Evolutionary conservation across 495 filamentous ascomycete species (phyloP).

Genomic region (Talaromyces thailandensis): DNA sequence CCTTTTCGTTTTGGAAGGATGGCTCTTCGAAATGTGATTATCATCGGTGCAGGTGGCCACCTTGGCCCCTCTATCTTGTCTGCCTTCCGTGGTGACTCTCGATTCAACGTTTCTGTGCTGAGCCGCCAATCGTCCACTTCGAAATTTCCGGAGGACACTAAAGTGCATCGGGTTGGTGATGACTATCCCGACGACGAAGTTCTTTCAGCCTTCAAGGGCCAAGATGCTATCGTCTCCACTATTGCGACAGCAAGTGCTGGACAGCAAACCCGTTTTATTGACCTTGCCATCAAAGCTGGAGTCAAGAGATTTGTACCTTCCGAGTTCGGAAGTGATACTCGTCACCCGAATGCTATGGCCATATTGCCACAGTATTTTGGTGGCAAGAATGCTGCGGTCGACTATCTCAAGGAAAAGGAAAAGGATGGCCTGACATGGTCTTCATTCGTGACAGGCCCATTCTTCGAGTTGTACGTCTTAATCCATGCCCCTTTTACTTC

Average conservation of each 20-base stretch:
- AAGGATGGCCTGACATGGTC: not conserved
- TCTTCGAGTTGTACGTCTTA: not conserved
- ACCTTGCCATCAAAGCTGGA: slow-evolving; percentile 40
- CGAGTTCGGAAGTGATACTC: slow-evolving; percentile 31
- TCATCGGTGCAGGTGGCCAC: not conserved
- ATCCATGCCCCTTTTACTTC: not conserved
- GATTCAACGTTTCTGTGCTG: not conserved
- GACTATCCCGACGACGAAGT: not conserved
- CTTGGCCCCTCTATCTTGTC: not conserved
- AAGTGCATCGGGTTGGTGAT: not conserved
- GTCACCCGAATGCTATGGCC: slow-evolving; percentile 31
- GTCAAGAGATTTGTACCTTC: slow-evolving; percentile 46
- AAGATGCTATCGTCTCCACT: slow-evolving; percentile 32
- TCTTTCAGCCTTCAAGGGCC: slow-evolving; percentile 15
- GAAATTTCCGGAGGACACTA: not conserved
- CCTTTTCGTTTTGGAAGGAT: not conserved
- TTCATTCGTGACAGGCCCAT: not conserved
- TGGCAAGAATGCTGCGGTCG: slow-evolving; percentile 17
- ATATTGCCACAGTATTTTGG: slow-evolving; percentile 31
- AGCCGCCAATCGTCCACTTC: not conserved
- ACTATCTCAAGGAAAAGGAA: not conserved
- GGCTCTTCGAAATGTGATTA: not conserved
- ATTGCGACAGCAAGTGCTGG: slow-evolving; percentile 15
- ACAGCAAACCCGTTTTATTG: slow-evolving; percentile 32
- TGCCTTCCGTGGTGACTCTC: not conserved